Conservation (phyloP, 495 filamentous ascomycete genomes). For the Letharia lupina region DNA sequence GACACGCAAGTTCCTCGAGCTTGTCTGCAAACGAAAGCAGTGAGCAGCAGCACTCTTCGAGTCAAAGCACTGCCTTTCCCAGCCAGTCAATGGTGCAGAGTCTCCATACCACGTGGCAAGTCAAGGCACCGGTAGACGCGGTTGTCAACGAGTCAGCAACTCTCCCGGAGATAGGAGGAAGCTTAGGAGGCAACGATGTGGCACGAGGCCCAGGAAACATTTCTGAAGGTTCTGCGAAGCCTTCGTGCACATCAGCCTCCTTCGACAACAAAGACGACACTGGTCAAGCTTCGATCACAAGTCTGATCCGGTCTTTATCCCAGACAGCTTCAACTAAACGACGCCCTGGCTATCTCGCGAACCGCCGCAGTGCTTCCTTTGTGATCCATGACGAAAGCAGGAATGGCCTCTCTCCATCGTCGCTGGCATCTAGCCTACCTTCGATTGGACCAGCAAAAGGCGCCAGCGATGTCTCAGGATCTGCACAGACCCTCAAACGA, state of each 20-base stretch:
- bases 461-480: conserved; percentile 13
- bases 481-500: conserved; percentile 27
- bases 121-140: not conserved
- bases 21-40: conserved; percentile 3
- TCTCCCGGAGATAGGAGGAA: not conserved
- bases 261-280: not conserved
- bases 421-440: not conserved
- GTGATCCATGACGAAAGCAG: conserved; percentile 18
- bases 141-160: not conserved
- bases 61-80: conserved; percentile 6
- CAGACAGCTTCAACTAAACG: conserved; percentile 4
- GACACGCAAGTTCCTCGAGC: conserved; percentile 12
- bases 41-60: conserved; percentile 14
- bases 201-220: not conserved
- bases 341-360: conserved; percentile 32
- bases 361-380: conserved; percentile 35
- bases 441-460: not conserved
- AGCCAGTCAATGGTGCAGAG: conserved; percentile 9
- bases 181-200: not conserved
- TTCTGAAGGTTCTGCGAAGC: not conserved
- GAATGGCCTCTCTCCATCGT: not conserved
- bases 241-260: not conserved
- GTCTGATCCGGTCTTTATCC: conserved; percentile 12
- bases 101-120: not conserved
- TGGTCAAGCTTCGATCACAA: not conserved